These are phyloP conservation scores for Hylodesmum podocarpum DNA, from an alignment of 306 rosid genomes.

Conservation along the genomic window DNA sequence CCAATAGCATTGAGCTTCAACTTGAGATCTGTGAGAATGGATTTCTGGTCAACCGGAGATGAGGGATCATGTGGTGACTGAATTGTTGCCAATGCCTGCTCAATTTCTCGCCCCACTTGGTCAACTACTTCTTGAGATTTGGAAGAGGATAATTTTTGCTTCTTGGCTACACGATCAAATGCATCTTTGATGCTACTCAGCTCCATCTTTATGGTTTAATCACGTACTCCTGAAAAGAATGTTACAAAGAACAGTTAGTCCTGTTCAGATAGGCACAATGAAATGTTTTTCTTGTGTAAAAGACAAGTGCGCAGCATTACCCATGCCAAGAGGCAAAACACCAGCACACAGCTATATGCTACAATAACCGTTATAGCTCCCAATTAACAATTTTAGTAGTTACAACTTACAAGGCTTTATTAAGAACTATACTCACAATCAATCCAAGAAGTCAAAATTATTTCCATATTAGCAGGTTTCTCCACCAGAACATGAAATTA, in stretches of 20 bases:
- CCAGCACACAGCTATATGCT: neutral
- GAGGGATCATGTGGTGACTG: constrained; percentile 49
- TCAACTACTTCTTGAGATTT: constrained; percentile 75
- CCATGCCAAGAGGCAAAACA: constrained; percentile 8
- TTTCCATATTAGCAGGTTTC: neutral
- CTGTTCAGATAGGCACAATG: constrained; percentile 14
- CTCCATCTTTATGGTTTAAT: constrained; percentile 59
- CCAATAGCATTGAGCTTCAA: constrained; percentile 54
- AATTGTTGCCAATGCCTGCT: constrained; percentile 55
- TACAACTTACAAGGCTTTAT: neutral
- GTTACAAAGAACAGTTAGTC: constrained; percentile 31
- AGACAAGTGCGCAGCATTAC: neutral
- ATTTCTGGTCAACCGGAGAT: constrained; percentile 52
- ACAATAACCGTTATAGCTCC: neutral
- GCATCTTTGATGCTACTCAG: constrained; percentile 75
- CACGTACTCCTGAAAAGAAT: constrained; percentile 46
- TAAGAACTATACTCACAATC: constrained; percentile 19
- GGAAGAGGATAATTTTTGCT: constrained; percentile 80
- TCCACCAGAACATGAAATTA: constrained; percentile 20
- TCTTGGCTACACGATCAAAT: constrained; percentile 79
- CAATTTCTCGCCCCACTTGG: constrained; percentile 68
- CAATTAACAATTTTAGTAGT: neutral
- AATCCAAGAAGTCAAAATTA: constrained; percentile 22
- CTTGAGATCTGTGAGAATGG: constrained; percentile 61
- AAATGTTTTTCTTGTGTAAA: neutral